Percentiles rank a stretch among this genome's conserved stretches.
Evolutionary conservation across 148 eudicot genomes (phyloP).

Genomic region (Rhododendron williamsianum): DNA sequence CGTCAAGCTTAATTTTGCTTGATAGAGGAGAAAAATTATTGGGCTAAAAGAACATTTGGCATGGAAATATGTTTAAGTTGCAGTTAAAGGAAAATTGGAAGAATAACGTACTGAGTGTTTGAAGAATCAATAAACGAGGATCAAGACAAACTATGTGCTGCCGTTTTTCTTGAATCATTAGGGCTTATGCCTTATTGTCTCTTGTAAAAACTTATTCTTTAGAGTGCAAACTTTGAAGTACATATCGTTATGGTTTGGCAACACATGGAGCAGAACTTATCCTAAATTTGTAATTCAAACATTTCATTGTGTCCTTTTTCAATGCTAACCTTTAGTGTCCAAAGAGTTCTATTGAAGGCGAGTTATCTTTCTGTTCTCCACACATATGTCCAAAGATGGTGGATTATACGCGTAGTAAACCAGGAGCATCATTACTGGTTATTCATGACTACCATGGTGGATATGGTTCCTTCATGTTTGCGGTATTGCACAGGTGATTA

Average conservation of each 20-base stretch:
- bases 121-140: not conserved
- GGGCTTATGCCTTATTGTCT: not conserved
- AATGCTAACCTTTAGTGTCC: not conserved
- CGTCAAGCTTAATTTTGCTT: slow-evolving; percentile 22
- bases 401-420: not conserved
- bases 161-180: not conserved
- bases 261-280: not conserved
- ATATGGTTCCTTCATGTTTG: not conserved
- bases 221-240: not conserved
- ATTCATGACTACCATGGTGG: not conserved
- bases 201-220: no score
- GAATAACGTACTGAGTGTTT: not conserved
- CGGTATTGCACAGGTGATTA: not conserved
- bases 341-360: not conserved
- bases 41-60: not conserved
- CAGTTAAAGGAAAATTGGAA: not conserved
- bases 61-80: not conserved
- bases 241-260: not conserved
- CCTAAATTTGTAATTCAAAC: not conserved
- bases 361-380: not conserved
- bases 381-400: not conserved
- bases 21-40: slow-evolving; percentile 9
- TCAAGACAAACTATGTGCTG: not conserved
- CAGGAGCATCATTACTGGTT: no score
- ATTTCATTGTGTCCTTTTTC: not conserved